Base-by-base conservation (phyloP, 345 rosid species). In the Abelmoschus esculentus region DNA sequence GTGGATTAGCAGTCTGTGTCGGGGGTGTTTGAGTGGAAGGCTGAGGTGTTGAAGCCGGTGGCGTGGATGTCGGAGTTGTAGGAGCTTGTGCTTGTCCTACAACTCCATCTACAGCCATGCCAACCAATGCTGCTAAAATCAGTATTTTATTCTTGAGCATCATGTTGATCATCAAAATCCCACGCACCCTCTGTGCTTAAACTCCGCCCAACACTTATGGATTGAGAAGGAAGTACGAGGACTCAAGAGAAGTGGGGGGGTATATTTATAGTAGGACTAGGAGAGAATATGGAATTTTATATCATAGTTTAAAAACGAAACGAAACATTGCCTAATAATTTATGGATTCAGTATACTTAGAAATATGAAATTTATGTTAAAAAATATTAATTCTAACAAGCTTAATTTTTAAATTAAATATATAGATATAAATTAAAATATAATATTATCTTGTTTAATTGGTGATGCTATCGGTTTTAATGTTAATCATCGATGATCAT, bases 71-170 rank as follows among this genome's bases (percentile, higher is more conserved):
- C 22, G 75, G 75, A 61, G 63, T 47, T 1, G 61, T 34, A 56
- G 61, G 61, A 56, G 61, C 34, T 52, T 72, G 75, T 40, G 61
- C 34, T 52, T 72, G 75, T 40, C 54, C 69, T 12, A 64, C 11
- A 42, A 63, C 70, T 42, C 54, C 75, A 6, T 63, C 61, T 1
- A 72, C 62, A 44, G 54, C 54, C 53, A 63, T 72, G 61, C 75
- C 63, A 38, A 63, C 15, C 26, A 72, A 38, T 36, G 70, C 61
- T 5, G 61, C 36, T 7, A 63, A 36, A 42, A 72, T 19, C 1
- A 66, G 40, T 8, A 53, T 8, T 5, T 53, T 61, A n/a, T 6
- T 31, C 22, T 14, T 40, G 34, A 50, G 53, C 62, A 62, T 36
- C 75, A 72, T 63, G 7, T 63, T 52, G 6, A 31, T 18, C 52